Base-by-base conservation (phyloP, 148 eudicot genomes). In the Cornus kousa region DNA sequence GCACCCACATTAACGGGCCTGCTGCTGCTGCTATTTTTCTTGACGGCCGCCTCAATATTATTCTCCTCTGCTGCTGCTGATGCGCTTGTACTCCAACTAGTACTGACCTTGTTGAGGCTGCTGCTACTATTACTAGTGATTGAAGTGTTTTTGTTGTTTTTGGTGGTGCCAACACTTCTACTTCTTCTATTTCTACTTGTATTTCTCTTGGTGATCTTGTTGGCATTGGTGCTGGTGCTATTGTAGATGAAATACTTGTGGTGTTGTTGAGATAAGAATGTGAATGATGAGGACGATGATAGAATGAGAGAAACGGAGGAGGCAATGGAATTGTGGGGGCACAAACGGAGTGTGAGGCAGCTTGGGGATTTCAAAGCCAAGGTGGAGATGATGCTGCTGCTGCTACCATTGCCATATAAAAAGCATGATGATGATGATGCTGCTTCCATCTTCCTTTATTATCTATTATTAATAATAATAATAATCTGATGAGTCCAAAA, bases 1-100 rank as follows among this genome's bases (percentile, higher is more conserved):
- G 78, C 64, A 5, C 84, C 80, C 32, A 86, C 83, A 78, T 74
- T 76, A 12, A 81, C 71, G 3, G 76, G 57, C 64, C 68, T 71
- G 50, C 12, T 70, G 32, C 53, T 16, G 74, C 74, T 69, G 65
- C 32, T 62, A 9, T 68, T 62, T 5, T 12, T 10, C 43, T 35
- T 31, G 66, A 37, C 67, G 19, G 7, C 59, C 20, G 14, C 46
- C 40, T 43, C 48, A 43, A 6, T 43, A 9, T 43, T 6, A 43
- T 43, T 4, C 7, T 39, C 43, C 43, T 39, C 67, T 28, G 62
- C 67, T 22, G 60, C 12, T 39, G 37, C 24, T 23, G 32, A 12
- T 78, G 60, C 57, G 35, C 59, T 43, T 16, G 19, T 19, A 64
- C 76, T n/a, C 59, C 48, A 43, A 65, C 62, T 74, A 24, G 20